phyloP scores from a whole-genome alignment of 495 filamentous ascomycete species.

The Podospora sp. region DNA sequence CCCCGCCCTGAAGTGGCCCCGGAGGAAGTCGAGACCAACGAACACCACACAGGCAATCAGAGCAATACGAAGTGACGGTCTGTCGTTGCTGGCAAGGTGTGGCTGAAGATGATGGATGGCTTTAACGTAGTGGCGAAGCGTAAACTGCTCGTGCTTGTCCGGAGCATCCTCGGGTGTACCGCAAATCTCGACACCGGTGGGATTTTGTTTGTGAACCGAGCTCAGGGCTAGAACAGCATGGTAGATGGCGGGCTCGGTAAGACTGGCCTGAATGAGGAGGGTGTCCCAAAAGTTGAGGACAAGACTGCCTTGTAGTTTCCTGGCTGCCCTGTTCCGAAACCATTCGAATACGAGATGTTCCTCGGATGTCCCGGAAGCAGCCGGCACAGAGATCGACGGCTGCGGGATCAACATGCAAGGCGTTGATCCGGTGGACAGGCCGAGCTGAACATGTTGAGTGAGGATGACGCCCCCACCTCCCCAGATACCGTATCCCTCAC shows the following conservation, averaged over 20 bases:
- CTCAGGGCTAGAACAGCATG: slow-evolving; percentile 54
- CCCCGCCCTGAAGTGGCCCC: slow-evolving; percentile 45
- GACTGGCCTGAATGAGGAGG: slow-evolving; percentile 47
- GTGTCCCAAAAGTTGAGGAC: slow-evolving; percentile 47
- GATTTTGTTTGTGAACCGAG: slow-evolving; percentile 42
- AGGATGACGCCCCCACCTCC: slow-evolving; percentile 42
- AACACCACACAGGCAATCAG: slow-evolving; percentile 59
- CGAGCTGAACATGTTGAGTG: not conserved
- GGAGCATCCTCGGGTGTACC: slow-evolving; percentile 1
- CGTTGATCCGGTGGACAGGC: not conserved
- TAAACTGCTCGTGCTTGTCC: slow-evolving; percentile 38
- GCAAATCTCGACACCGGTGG: not conserved
- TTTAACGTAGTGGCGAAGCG: slow-evolving; percentile 46
- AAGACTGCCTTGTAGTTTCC: slow-evolving; percentile 47
- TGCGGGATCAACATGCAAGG: not conserved
- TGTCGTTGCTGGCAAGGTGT: slow-evolving; percentile 28
- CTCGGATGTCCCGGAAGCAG: slow-evolving; percentile 6
- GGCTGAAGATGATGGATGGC: slow-evolving; percentile 43
- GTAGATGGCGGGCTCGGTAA: slow-evolving; percentile 49
- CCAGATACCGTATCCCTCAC: slow-evolving; percentile 59
- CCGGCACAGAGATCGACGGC: not conserved
- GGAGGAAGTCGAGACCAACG: slow-evolving; percentile 57
- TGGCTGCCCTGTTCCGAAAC: slow-evolving; percentile 46
- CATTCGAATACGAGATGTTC: slow-evolving; percentile 38
- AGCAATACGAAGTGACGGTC: slow-evolving; percentile 38